These are phyloP conservation scores for Mycosarcoma mackinlayi DNA, from an alignment of 1,284 basidiomycete species.

Conservation along the genomic window DNA sequence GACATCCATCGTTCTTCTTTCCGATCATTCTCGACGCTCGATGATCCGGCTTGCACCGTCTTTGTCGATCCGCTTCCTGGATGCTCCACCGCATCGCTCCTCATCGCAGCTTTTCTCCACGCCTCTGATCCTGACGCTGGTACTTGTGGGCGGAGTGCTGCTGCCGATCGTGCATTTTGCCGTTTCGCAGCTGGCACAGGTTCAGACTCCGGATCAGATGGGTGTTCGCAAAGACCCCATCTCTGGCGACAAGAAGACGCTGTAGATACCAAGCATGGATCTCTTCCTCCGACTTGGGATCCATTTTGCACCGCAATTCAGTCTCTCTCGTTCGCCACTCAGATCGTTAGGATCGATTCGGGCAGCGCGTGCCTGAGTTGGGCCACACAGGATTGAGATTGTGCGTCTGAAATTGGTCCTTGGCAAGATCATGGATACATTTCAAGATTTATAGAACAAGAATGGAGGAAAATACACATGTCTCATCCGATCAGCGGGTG, in stretches of 20 bases:
- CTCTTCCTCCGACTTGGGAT: too few relatives aligned
- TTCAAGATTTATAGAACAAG: too few relatives aligned
- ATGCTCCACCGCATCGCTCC: not conserved
- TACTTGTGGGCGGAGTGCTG: conserved; percentile 40
- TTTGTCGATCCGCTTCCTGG: not conserved
- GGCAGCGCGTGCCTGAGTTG: too few relatives aligned
- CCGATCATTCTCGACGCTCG: not conserved
- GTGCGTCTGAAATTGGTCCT: too few relatives aligned
- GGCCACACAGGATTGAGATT: too few relatives aligned
- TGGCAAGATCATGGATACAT: too few relatives aligned
- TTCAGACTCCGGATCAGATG: conserved; percentile 53
- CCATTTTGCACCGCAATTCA: not conserved
- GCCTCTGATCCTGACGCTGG: conserved; percentile 35
- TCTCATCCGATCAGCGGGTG: too few relatives aligned
- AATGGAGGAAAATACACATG: too few relatives aligned
- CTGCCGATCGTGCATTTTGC: conserved; percentile 47
- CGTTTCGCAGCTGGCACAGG: conserved; percentile 44
- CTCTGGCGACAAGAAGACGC: conserved; percentile 48
- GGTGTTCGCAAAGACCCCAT: conserved; percentile 49
- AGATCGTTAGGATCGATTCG: too few relatives aligned
- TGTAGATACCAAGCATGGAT: conserved; percentile 26
- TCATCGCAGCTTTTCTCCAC: conserved; percentile 46
- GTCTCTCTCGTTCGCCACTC: too few relatives aligned
- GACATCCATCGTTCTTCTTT: not conserved
- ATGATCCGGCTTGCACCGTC: not conserved